Conservation (phyloP, 345 rosid genomes). For the Citrus sp. region DNA sequence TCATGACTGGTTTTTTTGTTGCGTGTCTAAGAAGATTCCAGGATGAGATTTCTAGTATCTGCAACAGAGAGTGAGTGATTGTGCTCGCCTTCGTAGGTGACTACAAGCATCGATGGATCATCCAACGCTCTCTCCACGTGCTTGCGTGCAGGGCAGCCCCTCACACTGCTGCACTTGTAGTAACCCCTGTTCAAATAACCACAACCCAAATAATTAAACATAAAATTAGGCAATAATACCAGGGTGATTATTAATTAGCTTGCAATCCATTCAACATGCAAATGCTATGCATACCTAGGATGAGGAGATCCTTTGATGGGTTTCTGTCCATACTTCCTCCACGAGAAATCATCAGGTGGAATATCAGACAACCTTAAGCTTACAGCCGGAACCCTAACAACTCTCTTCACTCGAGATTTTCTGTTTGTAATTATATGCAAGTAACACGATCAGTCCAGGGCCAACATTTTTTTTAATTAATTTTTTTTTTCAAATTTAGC, state of each 20-base stretch:
- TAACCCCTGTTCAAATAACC: slow-evolving; percentile 61
- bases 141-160: slow-evolving; percentile 98
- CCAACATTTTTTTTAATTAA: too few relatives aligned
- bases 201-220: neutral
- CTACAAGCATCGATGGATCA: slow-evolving; percentile 75
- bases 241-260: too few relatives aligned
- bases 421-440: slow-evolving; percentile 46
- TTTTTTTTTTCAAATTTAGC: too few relatives aligned
- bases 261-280: too few relatives aligned
- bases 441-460: too few relatives aligned
- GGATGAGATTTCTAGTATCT: slow-evolving; percentile 62
- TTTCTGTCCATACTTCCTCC: slow-evolving; percentile 98
- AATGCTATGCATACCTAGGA: slow-evolving; percentile 51
- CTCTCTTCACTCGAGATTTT: slow-evolving; percentile 63
- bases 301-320: slow-evolving; percentile 98
- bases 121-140: slow-evolving; percentile 92
- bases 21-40: slow-evolving; percentile 69
- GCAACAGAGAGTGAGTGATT: slow-evolving; percentile 62
- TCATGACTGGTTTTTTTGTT: neutral
- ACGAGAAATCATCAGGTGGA: slow-evolving; percentile 93
- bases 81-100: slow-evolving; percentile 96
- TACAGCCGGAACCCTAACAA: slow-evolving; percentile 84
- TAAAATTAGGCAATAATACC: too few relatives aligned
- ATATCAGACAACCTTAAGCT: slow-evolving; percentile 89
- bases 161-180: slow-evolving; percentile 89